Evolutionary conservation across 2,329 filamentous ascomycete species (phyloP).

Genomic region (Orbilia ellipsospora): DNA sequence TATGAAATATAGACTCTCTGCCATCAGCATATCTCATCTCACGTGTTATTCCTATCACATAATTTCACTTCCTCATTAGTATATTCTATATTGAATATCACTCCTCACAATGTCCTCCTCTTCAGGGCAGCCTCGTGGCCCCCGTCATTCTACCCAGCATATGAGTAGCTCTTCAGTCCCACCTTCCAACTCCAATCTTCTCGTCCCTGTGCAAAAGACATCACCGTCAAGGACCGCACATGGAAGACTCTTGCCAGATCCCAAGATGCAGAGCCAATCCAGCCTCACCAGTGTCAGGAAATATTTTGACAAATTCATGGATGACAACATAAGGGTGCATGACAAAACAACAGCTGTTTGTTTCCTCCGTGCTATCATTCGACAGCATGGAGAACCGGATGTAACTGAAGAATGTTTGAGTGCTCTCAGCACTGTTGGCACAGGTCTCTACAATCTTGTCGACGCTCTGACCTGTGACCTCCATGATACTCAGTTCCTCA

Average conservation of each 20-base stretch:
- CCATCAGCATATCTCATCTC: background rate
- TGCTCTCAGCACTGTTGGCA: background rate
- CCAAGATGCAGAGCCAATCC: background rate
- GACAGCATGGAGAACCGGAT: conserved; percentile 20
- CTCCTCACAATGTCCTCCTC: conserved; percentile 8
- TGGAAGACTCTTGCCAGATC: conserved; percentile 13
- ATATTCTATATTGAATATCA: no score
- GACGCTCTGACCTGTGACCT: conserved; percentile 17
- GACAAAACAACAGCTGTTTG: conserved; percentile 3
- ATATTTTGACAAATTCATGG: conserved; percentile 12
- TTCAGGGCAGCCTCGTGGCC: no score
- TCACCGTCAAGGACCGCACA: conserved; percentile 9
- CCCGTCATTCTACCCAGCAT: background rate
- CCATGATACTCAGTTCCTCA: conserved; percentile 20
- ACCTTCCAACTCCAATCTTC: background rate
- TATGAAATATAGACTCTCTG: background rate
- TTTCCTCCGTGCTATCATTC: conserved; percentile 26
- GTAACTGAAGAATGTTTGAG: conserved; percentile 17
- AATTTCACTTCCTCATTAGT: no score
- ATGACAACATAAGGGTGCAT: conserved; percentile 8
- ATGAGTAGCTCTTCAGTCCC: background rate
- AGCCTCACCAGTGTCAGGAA: conserved; percentile 1
- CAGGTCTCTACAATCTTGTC: conserved; percentile 19
- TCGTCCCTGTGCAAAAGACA: no score
- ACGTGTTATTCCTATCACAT: background rate